Evolutionary conservation across 2,329 filamentous ascomycete species (phyloP), one percentile per base, ranked within the genome.

Genomic region (Laburnicola sp.): DNA sequence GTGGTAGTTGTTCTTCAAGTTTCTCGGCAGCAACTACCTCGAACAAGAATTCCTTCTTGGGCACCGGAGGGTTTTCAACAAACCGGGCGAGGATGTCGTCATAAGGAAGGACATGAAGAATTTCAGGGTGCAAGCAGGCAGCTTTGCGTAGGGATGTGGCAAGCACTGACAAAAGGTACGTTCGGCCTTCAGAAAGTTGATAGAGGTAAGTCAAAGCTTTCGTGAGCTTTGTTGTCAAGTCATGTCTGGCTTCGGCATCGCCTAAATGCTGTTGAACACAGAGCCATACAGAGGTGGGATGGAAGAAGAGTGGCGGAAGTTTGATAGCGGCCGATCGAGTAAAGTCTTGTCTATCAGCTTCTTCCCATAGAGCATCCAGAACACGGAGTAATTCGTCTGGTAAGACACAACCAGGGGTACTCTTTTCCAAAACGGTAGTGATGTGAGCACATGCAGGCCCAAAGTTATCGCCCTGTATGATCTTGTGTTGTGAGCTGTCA

Each of bases 281-380:
- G 2, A 53, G 27, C n/a, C 51, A 41, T 27, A 70, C 57, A 57
- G 68, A 67, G 10, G 27, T 48, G 6, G 65, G 61, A 49, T 77
- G 69, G 22, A 77, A 69, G 9, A 76, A 59, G 1, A 77, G 38
- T 3, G 53, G 45, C 3, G 76, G 72, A 6, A 78, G 34, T 11
- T 66, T 60, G 38, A 75, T 55, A 4, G 75, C 64, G 1, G 75
- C 66, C 2, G 62, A 62, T 52, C 76, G 73, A 9, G 73, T 72
- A 54, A 76, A 79, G 36, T 79, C 77, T 44, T 78, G 72, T 42
- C 74, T 74, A 50, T 79, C 78, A 2, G 77, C 62, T 51, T 79
- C 77, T 28, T 73, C 73, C 76, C 76, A 79, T n/a, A 79, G 63
- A 2, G 69, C 69, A 34, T 72, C 60, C 21, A 74, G 40, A 0